Evolutionary conservation across 139 green algal species (phyloP).

Genomic region (Diplosphaera chodatii): DNA sequence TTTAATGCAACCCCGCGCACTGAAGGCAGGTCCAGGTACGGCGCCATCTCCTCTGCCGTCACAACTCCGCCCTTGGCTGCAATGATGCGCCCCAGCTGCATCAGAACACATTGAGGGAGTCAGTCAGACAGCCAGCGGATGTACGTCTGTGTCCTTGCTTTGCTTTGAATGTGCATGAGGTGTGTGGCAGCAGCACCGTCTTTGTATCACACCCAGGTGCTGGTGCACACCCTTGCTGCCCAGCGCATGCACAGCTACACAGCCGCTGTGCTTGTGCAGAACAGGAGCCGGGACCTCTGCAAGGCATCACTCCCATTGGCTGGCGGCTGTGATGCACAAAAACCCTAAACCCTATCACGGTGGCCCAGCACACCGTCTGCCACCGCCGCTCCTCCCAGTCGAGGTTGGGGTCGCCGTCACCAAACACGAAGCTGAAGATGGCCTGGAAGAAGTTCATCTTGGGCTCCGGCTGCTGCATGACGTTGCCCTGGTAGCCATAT

Average conservation of each 20-base stretch:
- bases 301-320: too few relatives aligned
- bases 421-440: slow-evolving; percentile 96
- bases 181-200: too few relatives aligned
- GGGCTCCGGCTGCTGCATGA: background rate
- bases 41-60: slow-evolving; percentile 90
- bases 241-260: too few relatives aligned
- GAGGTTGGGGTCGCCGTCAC: slow-evolving; percentile 90
- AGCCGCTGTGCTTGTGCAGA: too few relatives aligned
- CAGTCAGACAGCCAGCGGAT: too few relatives aligned
- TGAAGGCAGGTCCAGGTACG: slow-evolving; percentile 67
- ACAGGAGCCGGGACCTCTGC: too few relatives aligned
- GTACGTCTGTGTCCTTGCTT: too few relatives aligned
- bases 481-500: background rate
- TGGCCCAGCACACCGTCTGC: slow-evolving; percentile 38
- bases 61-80: slow-evolving; percentile 71
- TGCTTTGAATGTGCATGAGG: too few relatives aligned
- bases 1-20: background rate
- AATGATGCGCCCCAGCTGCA: slow-evolving; percentile 46
- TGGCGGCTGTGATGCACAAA: too few relatives aligned
- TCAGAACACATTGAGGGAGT: background rate
- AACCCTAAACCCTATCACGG: too few relatives aligned
- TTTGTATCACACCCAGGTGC: too few relatives aligned
- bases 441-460: slow-evolving; percentile 78
- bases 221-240: too few relatives aligned
- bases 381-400: slow-evolving; percentile 74